phyloP scores from a whole-genome alignment of 805 yeast species.

The Saturnispora zaruensis region DNA sequence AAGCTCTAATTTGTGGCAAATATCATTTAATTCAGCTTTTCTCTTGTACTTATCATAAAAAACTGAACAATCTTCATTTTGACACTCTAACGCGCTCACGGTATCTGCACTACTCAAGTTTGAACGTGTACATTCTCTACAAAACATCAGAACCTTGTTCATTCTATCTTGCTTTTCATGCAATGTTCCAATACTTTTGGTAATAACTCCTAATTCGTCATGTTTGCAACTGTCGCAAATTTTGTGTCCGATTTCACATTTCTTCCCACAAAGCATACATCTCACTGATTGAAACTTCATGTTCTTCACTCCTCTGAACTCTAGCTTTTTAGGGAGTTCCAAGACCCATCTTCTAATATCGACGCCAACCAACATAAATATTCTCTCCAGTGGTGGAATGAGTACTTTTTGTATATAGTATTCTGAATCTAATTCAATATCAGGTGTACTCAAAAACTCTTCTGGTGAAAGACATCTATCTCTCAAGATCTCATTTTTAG shows the following conservation, averaged over 20 bases:
- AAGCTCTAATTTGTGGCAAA: constrained; percentile 9
- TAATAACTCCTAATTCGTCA: constrained; percentile 31
- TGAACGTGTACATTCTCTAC: constrained; percentile 30
- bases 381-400: constrained; percentile 82
- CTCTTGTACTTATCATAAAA: constrained; percentile 47
- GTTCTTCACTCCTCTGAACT: constrained; percentile 10
- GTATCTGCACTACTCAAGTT: constrained; percentile 23
- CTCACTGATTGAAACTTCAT: constrained; percentile 19
- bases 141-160: constrained; percentile 17
- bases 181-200: constrained; percentile 25
- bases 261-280: constrained; percentile 27
- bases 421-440: constrained; percentile 57
- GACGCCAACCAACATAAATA: constrained; percentile 77
- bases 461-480: constrained; percentile 79
- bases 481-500: constrained; percentile 49
- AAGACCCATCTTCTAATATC: constrained; percentile 69
- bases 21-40: constrained; percentile 19
- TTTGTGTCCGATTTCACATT: background rate
- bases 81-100: constrained; percentile 34
- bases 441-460: constrained; percentile 42
- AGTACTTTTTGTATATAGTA: constrained; percentile 79
- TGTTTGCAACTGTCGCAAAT: constrained; percentile 30
- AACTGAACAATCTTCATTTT: constrained; percentile 56
- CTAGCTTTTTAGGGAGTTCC: constrained; percentile 45
- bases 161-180: constrained; percentile 24